Conservation (phyloP, 495 filamentous ascomycete species). For the Penicillium angulare region DNA sequence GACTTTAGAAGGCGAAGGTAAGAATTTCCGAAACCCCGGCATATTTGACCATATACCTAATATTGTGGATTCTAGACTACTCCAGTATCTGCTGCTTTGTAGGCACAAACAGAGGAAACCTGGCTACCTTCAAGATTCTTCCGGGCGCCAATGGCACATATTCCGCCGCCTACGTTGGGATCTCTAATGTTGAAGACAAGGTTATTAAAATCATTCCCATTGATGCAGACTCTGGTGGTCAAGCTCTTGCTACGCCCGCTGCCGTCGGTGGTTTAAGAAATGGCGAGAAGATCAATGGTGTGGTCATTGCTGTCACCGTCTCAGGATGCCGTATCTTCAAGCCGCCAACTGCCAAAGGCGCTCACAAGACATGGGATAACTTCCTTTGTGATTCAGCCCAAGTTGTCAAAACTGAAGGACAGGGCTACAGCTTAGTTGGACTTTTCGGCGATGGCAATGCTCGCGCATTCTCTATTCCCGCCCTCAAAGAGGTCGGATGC, state of each 20-base stretch:
- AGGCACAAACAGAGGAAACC: conserved; percentile 77
- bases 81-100: conserved; percentile 92
- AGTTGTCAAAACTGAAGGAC: conserved; percentile 67
- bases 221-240: conserved; percentile 70
- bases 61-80: conserved; percentile 54
- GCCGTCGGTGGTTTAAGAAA: conserved; percentile 69
- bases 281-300: conserved; percentile 69
- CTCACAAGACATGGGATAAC: conserved; percentile 82
- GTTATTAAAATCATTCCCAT: conserved; percentile 77
- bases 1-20: conserved; percentile 83
- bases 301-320: conserved; percentile 65
- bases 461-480: conserved; percentile 80
- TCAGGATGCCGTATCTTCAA: conserved; percentile 81
- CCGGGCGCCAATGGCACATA: conserved; percentile 69
- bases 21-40: not conserved
- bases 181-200: conserved; percentile 62
- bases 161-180: conserved; percentile 68
- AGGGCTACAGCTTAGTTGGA: conserved; percentile 74
- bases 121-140: conserved; percentile 87
- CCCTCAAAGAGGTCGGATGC: conserved; percentile 79
- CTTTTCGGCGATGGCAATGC: conserved; percentile 78
- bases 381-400: conserved; percentile 74
- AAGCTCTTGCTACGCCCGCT: conserved; percentile 70
- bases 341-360: conserved; percentile 79
- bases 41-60: conserved; percentile 15